These are phyloP conservation scores for Ascochyta fabae DNA, from an alignment of 2,329 filamentous ascomycete genomes.

Conservation along the genomic window DNA sequence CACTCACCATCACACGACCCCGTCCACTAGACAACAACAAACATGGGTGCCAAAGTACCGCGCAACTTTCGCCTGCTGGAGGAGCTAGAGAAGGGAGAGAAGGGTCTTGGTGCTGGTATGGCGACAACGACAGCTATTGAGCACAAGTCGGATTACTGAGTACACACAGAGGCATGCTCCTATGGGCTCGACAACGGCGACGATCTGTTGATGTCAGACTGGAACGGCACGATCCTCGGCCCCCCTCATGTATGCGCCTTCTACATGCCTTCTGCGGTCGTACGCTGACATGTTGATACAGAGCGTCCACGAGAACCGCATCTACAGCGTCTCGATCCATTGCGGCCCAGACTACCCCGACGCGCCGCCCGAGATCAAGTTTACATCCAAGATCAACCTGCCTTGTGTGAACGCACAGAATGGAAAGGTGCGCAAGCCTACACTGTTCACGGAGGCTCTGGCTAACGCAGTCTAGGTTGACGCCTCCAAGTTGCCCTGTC, in stretches of 20 bases:
- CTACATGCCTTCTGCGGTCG: not conserved
- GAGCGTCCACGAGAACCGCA: conserved; percentile 98
- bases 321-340: conserved; percentile 97
- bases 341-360: conserved; percentile 91
- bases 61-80: conserved; percentile 96
- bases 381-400: conserved; percentile 94
- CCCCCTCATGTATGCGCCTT: conserved; percentile 81
- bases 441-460: not conserved
- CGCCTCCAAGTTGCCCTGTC: conserved; percentile 79
- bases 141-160: conserved; percentile 16
- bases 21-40: conserved; percentile 13
- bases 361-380: conserved; percentile 85
- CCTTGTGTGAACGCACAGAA: conserved; percentile 85
- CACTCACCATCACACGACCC: conserved; percentile 16
- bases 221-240: conserved; percentile 97
- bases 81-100: conserved; percentile 98
- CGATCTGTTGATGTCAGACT: conserved; percentile 96
- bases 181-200: conserved; percentile 94
- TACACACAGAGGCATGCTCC: conserved; percentile 81
- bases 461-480: conserved; percentile 68
- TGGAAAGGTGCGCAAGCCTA: conserved; percentile 65
- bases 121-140: not conserved
- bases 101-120: conserved; percentile 87
- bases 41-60: conserved; percentile 78
- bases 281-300: conserved; percentile 45